Conservation (phyloP, 805 yeast genomes). For the Schwanniomyces vanrijiae region DNA sequence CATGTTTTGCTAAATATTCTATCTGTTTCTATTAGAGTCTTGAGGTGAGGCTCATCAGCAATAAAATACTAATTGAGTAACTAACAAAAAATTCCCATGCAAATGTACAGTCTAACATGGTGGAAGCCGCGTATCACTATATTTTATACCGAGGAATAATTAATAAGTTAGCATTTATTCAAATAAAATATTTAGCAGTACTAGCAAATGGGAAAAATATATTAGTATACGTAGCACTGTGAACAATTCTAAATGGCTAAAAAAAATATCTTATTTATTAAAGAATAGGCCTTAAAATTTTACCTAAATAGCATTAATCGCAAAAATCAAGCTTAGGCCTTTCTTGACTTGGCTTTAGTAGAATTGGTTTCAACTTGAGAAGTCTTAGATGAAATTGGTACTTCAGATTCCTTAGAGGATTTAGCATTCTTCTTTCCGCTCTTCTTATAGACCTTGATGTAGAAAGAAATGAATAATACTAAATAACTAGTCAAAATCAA, state of each 20-base stretch:
- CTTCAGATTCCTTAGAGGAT: slow-evolving; percentile 4
- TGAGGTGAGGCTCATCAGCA: no score
- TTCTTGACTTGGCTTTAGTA: slow-evolving; percentile 34
- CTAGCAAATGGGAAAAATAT: not conserved
- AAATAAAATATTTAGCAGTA: not conserved
- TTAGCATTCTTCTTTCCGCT: slow-evolving; percentile 15
- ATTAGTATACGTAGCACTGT: not conserved
- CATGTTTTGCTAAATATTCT: no score
- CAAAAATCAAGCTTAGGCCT: slow-evolving; percentile 22
- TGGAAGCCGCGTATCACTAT: not conserved
- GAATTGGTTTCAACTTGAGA: slow-evolving; percentile 12
- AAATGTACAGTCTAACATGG: no score
- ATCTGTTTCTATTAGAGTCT: no score
- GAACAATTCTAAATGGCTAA: not conserved
- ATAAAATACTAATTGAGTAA: no score
- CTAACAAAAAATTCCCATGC: no score
- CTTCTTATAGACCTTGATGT: slow-evolving; percentile 76
- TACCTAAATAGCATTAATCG: not conserved
- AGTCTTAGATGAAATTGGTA: slow-evolving; percentile 9
- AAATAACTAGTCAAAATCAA: slow-evolving; percentile 84
- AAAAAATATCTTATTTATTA: not conserved
- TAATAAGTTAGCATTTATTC: not conserved
- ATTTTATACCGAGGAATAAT: not conserved
- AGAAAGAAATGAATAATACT: slow-evolving; percentile 88
- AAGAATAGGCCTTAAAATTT: not conserved